Conservation (phyloP, 345 rosid genomes). For the Melaleuca quinquenervia region DNA sequence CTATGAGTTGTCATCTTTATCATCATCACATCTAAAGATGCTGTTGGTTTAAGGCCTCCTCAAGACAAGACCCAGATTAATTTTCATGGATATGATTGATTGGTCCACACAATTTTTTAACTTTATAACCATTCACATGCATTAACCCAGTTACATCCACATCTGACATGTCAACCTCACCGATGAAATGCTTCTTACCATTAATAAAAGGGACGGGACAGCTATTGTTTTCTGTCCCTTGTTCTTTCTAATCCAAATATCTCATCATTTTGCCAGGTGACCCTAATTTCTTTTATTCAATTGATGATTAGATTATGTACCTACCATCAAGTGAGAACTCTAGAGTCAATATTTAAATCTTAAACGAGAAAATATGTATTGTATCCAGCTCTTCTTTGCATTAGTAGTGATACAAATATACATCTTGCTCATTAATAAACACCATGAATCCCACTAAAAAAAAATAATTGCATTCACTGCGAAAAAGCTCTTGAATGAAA, state of each 20-base stretch:
- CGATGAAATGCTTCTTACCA: not conserved
- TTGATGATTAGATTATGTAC: not conserved
- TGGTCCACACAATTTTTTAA: not conserved
- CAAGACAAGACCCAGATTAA: not conserved
- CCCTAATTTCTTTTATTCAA: not conserved
- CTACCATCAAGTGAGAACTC: not conserved
- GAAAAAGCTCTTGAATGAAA: not conserved
- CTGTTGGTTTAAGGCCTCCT: not conserved
- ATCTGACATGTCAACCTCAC: not conserved
- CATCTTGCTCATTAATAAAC: not conserved
- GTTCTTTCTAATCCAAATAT: not conserved
- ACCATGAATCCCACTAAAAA: not conserved
- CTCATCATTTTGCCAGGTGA: not conserved
- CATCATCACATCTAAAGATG: not conserved
- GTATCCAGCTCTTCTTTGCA: not conserved
- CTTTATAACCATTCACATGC: not conserved
- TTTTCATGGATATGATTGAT: not conserved
- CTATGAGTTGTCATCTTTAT: not conserved
- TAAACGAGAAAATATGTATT: not conserved
- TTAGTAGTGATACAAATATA: not conserved
- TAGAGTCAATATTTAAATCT: not conserved
- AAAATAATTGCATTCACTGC: not conserved
- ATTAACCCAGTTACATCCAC: not conserved
- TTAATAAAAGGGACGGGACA: not conserved
- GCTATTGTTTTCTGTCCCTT: not conserved